Evolutionary conservation across 2,329 filamentous ascomycete species (phyloP).

Genomic region (Alternaria sp.): DNA sequence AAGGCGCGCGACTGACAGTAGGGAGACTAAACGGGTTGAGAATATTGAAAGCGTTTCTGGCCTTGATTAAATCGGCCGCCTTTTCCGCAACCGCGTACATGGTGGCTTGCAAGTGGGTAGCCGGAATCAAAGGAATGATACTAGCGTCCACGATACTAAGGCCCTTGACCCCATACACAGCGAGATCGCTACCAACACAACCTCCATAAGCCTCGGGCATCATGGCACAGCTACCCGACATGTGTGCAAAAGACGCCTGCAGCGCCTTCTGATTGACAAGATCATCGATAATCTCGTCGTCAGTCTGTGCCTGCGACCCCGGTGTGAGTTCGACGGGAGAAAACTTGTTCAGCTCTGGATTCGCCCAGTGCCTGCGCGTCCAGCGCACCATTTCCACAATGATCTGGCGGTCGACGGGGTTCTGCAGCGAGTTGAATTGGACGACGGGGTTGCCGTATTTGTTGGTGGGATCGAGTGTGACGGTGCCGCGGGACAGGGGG

Average conservation of each 20-base stretch:
- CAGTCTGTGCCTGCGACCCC: slow-evolving; percentile 30
- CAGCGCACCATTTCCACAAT: slow-evolving; percentile 47
- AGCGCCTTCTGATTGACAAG: slow-evolving; percentile 24
- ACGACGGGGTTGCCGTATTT: slow-evolving; percentile 44
- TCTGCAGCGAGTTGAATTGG: slow-evolving; percentile 45
- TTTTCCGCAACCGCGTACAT: slow-evolving; percentile 47
- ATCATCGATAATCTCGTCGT: slow-evolving; percentile 37
- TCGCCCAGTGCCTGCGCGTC: slow-evolving; percentile 47
- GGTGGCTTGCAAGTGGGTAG: slow-evolving; percentile 39
- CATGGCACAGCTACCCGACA: slow-evolving; percentile 40
- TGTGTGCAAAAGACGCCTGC: slow-evolving; percentile 36
- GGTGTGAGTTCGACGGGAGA: slow-evolving; percentile 44
- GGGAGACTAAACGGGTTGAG: not conserved
- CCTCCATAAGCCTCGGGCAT: slow-evolving; percentile 41
- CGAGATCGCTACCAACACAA: slow-evolving; percentile 34
- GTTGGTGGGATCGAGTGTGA: slow-evolving; percentile 49
- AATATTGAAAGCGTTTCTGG: slow-evolving; percentile 5
- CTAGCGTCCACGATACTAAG: slow-evolving; percentile 46
- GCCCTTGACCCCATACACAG: slow-evolving; percentile 36
- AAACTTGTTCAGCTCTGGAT: slow-evolving; percentile 42
- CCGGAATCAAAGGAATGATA: slow-evolving; percentile 41
- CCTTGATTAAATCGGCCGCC: slow-evolving; percentile 45
- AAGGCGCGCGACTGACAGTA: not conserved
- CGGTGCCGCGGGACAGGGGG: slow-evolving; percentile 47
- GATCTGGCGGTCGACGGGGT: slow-evolving; percentile 50